These are phyloP conservation scores for Coemansia furcata DNA, from an alignment of 192 early-diverging fungal species.

Conservation along the genomic window DNA sequence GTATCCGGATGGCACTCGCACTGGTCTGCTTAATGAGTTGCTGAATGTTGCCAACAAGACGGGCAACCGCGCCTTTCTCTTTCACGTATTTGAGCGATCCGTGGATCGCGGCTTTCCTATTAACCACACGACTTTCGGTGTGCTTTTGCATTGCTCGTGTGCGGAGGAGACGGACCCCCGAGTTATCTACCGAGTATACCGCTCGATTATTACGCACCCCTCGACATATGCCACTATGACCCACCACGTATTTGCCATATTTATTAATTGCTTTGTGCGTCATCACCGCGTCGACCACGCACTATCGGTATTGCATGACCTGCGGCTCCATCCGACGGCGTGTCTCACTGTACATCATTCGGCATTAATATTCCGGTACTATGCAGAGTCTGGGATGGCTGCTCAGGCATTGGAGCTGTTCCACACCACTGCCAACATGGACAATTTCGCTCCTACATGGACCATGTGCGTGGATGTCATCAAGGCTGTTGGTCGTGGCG, in stretches of 20 bases:
- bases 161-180: constrained; percentile 8
- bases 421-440: constrained; percentile 7
- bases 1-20: constrained; percentile 11
- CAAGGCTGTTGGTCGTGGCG: constrained; percentile 21
- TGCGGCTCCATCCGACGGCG: constrained; percentile 22
- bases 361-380: constrained; percentile 16
- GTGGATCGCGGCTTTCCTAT: constrained; percentile 3
- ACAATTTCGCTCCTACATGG: constrained; percentile 24
- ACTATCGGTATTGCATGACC: constrained; percentile 9
- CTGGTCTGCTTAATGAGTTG: constrained; percentile 37
- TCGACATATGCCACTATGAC: constrained; percentile 11
- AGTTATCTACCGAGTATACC: constrained; percentile 19
- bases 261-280: constrained; percentile 38
- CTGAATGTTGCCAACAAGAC: constrained; percentile 14
- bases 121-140: constrained; percentile 38
- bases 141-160: constrained; percentile 21
- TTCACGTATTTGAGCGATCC: constrained; percentile 24
- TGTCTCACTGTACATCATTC: constrained; percentile 3
- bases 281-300: constrained; percentile 22
- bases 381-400: constrained; percentile 16
- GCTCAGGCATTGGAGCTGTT: constrained; percentile 18
- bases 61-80: constrained; percentile 8
- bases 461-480: constrained; percentile 9
- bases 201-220: constrained; percentile 6
- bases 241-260: constrained; percentile 29